phyloP scores from a whole-genome alignment of 2,329 filamentous ascomycete species.

The Fusarium temperatum region DNA sequence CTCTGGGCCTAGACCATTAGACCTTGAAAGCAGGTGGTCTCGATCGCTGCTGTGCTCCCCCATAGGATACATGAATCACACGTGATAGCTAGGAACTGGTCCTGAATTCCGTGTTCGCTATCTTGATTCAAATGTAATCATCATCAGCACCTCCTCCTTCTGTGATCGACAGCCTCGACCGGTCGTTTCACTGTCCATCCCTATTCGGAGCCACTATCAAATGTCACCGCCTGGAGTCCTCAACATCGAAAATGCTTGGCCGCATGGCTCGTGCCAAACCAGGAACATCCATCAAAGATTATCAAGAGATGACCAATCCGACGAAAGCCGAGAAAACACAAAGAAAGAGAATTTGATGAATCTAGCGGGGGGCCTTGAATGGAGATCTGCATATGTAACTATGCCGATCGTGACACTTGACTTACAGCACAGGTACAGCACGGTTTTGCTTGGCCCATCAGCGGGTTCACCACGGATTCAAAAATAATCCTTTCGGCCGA shows the following conservation, averaged over 20 bases:
- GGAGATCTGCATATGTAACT: conserved; percentile 9
- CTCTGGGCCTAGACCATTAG: conserved; percentile 9
- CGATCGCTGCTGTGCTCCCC: background rate
- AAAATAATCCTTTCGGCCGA: conserved; percentile 32
- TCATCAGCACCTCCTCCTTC: background rate
- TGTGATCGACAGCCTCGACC: conserved; percentile 33
- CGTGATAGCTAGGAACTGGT: background rate
- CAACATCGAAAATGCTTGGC: conserved; percentile 19
- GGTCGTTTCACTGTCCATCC: background rate
- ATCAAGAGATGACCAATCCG: conserved; percentile 19
- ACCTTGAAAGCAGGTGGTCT: conserved; percentile 2
- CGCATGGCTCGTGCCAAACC: conserved; percentile 34
- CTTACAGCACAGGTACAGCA: conserved; percentile 14
- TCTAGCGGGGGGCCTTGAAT: background rate
- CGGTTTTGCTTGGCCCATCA: conserved; percentile 12
- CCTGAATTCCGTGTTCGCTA: background rate
- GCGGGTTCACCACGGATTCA: conserved; percentile 25
- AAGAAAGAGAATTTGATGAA: background rate
- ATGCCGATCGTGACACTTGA: conserved; percentile 7
- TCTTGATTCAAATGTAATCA: conserved; percentile 4
- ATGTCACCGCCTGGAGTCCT: conserved; percentile 9
- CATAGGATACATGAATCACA: background rate
- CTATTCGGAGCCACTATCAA: conserved; percentile 8
- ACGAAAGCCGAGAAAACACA: conserved; percentile 12
- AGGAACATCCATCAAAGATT: conserved; percentile 9